These are phyloP conservation scores for Solanum hybrid DNA, from an alignment of 305 asterid species.

Conservation along the genomic window DNA sequence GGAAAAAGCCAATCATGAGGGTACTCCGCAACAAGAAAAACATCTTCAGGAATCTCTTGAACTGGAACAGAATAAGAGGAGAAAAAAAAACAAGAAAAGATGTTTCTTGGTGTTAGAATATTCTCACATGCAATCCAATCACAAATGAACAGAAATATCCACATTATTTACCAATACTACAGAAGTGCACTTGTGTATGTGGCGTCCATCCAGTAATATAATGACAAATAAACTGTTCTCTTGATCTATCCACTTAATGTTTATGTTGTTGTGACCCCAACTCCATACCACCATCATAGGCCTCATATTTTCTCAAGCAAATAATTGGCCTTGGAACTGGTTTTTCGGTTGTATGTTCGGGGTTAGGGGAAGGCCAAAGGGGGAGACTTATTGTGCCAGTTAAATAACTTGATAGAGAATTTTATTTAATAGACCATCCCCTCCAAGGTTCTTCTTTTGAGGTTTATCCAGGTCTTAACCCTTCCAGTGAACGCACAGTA, in stretches of 20 bases:
- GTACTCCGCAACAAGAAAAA: constrained; percentile 72
- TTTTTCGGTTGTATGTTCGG: not conserved
- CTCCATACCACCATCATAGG: not conserved
- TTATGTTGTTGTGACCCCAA: not conserved
- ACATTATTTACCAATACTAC: not conserved
- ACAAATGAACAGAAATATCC: not conserved
- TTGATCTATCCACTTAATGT: not conserved
- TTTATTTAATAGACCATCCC: not conserved
- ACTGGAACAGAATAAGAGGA: constrained; percentile 23
- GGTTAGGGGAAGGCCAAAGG: not conserved
- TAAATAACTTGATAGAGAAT: not conserved
- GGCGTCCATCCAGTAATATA: not conserved
- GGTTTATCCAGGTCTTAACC: not conserved
- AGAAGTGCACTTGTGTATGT: not conserved
- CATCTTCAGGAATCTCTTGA: constrained; percentile 59
- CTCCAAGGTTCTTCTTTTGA: not conserved
- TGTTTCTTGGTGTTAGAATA: not conserved
- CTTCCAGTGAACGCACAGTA: not conserved
- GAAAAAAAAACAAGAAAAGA: not conserved
- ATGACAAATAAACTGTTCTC: not conserved
- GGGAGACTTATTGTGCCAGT: not conserved
- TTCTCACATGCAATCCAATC: not conserved
- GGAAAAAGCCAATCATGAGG: constrained; percentile 99
- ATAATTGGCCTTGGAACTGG: not conserved
- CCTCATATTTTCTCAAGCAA: not conserved